A percentile compares a stretch with the other conserved stretches of the same genome.
phyloP scores from a whole-genome alignment of 1,284 basidiomycete genomes.

The Ustilago sp. region DNA sequence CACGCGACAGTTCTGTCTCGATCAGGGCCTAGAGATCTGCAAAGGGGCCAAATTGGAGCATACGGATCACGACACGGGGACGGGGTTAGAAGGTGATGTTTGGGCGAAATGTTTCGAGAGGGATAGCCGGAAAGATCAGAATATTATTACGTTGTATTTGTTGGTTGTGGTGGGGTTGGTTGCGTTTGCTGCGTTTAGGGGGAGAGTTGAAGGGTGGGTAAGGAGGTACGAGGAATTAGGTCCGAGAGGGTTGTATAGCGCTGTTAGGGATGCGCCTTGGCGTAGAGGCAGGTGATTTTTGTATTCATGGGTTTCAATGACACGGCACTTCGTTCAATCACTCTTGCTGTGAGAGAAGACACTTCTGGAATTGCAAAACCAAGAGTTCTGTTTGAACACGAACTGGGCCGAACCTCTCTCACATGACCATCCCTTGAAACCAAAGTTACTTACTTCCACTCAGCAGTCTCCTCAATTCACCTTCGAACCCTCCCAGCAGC shows the following conservation, averaged over 20 bases:
- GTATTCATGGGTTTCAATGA: background rate
- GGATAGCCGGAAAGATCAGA: constrained; percentile 64
- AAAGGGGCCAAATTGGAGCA: constrained; percentile 64
- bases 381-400: background rate
- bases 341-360: background rate
- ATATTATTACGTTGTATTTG: constrained; percentile 64
- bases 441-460: constrained; percentile 8
- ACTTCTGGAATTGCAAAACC: constrained; percentile 5
- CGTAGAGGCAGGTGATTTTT: constrained; percentile 1
- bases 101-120: constrained; percentile 69
- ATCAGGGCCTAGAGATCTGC: constrained; percentile 63
- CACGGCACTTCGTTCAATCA: background rate
- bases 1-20: constrained; percentile 68
- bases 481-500: constrained; percentile 19
- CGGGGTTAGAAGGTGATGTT: constrained; percentile 68
- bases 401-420: background rate
- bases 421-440: background rate
- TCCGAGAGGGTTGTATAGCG: constrained; percentile 26
- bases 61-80: constrained; percentile 66
- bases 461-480: constrained; percentile 26
- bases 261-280: constrained; percentile 40
- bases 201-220: constrained; percentile 28
- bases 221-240: constrained; percentile 25
- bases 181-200: constrained; percentile 25
- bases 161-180: constrained; percentile 49